Evolutionary conservation across 2,329 filamentous ascomycete species (phyloP).

Genomic region (Podosphaera aphanis): DNA sequence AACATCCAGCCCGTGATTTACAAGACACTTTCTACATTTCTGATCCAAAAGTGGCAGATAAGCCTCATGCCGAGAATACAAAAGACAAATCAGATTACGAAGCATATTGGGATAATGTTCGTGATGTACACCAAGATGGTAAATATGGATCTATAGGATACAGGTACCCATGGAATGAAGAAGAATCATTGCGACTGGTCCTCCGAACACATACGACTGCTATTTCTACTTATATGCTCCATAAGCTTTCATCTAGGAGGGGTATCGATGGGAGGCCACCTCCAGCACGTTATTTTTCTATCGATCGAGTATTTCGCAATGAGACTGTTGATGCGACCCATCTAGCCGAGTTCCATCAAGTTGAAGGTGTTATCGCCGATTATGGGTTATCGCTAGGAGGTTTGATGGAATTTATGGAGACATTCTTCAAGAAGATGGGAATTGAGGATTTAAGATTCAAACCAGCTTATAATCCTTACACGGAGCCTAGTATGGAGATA

Average conservation of each 20-base stretch:
- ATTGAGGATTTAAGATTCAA: constrained; percentile 78
- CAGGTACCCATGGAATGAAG: constrained; percentile 75
- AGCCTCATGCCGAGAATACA: constrained; percentile 31
- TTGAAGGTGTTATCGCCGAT: constrained; percentile 95
- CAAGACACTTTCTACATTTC: constrained; percentile 98
- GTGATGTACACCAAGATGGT: constrained; percentile 67
- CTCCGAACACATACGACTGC: constrained; percentile 92
- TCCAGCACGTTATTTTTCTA: constrained; percentile 86
- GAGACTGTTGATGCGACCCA: constrained; percentile 94
- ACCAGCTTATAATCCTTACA: constrained; percentile 88
- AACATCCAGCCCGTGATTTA: constrained; percentile 88
- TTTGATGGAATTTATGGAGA: constrained; percentile 79
- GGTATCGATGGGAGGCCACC: constrained; percentile 43
- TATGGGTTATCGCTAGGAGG: constrained; percentile 82
- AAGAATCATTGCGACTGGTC: constrained; percentile 69
- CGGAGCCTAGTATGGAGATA: constrained; percentile 93
- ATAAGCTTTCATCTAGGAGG: constrained; percentile 65
- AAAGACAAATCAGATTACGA: constrained; percentile 46
- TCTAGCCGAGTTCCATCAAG: constrained; percentile 93
- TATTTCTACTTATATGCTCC: constrained; percentile 71
- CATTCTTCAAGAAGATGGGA: constrained; percentile 93
- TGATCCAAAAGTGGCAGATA: constrained; percentile 57
- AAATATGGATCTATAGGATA: constrained; percentile 93
- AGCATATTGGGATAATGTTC: constrained; percentile 71
- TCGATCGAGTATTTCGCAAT: constrained; percentile 94